Conservation (phyloP, 768 basidiomycete species). For the Amanita rubescens region DNA sequence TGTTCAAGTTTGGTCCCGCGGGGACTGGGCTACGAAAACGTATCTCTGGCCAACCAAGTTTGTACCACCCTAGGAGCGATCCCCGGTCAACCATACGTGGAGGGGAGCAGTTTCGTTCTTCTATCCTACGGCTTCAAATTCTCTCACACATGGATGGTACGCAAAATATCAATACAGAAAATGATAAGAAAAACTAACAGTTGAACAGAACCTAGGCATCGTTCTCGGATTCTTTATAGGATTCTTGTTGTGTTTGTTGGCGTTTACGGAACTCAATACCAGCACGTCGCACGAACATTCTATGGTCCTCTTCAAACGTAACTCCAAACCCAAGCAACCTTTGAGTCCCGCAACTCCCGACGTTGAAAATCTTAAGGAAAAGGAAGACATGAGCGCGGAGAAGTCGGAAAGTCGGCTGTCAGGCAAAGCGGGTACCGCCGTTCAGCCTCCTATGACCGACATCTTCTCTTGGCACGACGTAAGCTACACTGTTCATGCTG, state of each 20-base stretch:
- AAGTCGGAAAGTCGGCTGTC: slow-evolving; percentile 14
- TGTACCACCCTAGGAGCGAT: slow-evolving; percentile 65
- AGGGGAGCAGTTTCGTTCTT: slow-evolving; percentile 46
- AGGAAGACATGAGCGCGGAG: background rate
- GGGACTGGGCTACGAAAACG: slow-evolving; percentile 53
- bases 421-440: slow-evolving; percentile 25
- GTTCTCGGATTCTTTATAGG: slow-evolving; percentile 53
- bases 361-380: slow-evolving; percentile 19
- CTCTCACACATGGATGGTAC: slow-evolving; percentile 35
- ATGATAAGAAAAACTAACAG: background rate
- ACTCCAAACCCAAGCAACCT: slow-evolving; percentile 20
- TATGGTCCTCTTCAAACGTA: slow-evolving; percentile 61
- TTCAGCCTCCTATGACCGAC: slow-evolving; percentile 39
- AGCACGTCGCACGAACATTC: slow-evolving; percentile 28
- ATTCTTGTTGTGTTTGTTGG: slow-evolving; percentile 49
- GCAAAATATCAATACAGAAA: slow-evolving; percentile 10
- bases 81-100: slow-evolving; percentile 51
- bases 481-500: slow-evolving; percentile 55
- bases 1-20: slow-evolving; percentile 54
- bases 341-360: slow-evolving; percentile 14
- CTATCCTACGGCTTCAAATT: slow-evolving; percentile 42
- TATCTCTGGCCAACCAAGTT: slow-evolving; percentile 59
- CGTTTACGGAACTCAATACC: slow-evolving; percentile 51
- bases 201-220: slow-evolving; percentile 61
- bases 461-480: slow-evolving; percentile 79